phyloP scores from a whole-genome alignment of 176 grass and related monocot genomes.

The Avena atlantica region DNA sequence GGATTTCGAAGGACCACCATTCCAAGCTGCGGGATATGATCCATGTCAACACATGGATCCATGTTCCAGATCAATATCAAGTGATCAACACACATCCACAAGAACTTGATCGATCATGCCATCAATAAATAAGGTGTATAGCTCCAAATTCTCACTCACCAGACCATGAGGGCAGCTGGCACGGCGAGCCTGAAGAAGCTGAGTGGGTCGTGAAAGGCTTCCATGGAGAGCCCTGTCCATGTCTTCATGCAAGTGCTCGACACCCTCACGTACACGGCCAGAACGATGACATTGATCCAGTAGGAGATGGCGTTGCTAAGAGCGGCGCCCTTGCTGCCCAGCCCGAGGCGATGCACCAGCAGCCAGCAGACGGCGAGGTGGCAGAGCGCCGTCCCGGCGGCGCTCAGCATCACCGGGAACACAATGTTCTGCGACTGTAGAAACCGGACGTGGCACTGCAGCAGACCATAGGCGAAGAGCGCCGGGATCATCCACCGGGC shows the following conservation, averaged over 20 bases:
- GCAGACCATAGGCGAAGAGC: slow-evolving; percentile 48
- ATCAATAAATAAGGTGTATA: no score
- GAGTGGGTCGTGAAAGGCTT: slow-evolving; percentile 20
- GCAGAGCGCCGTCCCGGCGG: background rate
- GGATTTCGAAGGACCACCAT: slow-evolving; percentile 40
- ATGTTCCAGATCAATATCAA: no score
- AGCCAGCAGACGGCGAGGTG: slow-evolving; percentile 32
- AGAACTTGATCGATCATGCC: no score
- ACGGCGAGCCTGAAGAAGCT: slow-evolving; percentile 39
- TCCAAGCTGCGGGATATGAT: slow-evolving; percentile 34
- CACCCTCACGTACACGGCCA: slow-evolving; percentile 36
- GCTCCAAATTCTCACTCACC: background rate
- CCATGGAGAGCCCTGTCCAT: slow-evolving; percentile 46
- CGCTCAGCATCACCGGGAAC: background rate
- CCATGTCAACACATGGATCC: background rate
- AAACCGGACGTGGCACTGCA: slow-evolving; percentile 36
- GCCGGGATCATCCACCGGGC: slow-evolving; percentile 58
- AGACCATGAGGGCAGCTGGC: slow-evolving; percentile 44
- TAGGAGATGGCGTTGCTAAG: slow-evolving; percentile 35
- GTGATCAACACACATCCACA: background rate
- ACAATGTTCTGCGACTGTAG: slow-evolving; percentile 35
- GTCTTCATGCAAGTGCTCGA: slow-evolving; percentile 39
- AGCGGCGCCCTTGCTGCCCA: slow-evolving; percentile 14
- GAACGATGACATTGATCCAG: slow-evolving; percentile 28
- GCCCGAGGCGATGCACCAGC: background rate